Evolutionary conservation across 441 rosid genomes (phyloP), one percentile per base, ranked within the genome.

Genomic region (Populus hybrid): DNA sequence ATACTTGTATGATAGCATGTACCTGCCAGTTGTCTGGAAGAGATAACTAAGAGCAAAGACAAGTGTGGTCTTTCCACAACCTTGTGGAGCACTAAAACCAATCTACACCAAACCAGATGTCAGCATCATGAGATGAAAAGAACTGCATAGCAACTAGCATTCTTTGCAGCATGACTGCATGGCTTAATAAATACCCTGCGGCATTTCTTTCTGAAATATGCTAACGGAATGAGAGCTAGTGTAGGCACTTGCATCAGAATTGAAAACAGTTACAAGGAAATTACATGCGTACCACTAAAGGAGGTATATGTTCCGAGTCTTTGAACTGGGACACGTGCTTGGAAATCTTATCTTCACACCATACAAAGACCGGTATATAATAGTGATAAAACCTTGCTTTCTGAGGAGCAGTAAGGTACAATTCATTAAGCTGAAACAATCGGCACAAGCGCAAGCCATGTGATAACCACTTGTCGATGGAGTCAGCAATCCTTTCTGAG

Each of bases 71-170:
- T 96, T 96, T 78, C 99, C 99, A 85, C 98, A 94, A 84, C 98
- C 99, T 82, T 96, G 98, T 59, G 99, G 98, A 9, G 98, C 98
- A 73, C 98, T 94, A 75, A 96, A 94, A 81, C 99, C 99, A 87
- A 96, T 88, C 99, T 96, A 86, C 87, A 85, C 20, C 40, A 68
- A 79, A 64, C 36, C 68, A 53, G 35, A 74, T 18, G 64, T 42
- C 61, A 74, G 72, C 67, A 65, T 61, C 56, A 71, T 42, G 61
- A 64, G 72, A 74, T 72, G 45, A 68, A 61, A 70, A 77, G 20
- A 35, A 80, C 36, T 53, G 35, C 68, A 64, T 40, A 66, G 26
- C 14, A 23, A 72, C 23, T 72, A 59, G 69, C 61, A 67, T 66
- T 33, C 21, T 23, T 45, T 18, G 71, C 76, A 38, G 53, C 18